Base-by-base conservation (phyloP, 129 eudicot genomes). In the Ambrosia artemisiifolia region DNA sequence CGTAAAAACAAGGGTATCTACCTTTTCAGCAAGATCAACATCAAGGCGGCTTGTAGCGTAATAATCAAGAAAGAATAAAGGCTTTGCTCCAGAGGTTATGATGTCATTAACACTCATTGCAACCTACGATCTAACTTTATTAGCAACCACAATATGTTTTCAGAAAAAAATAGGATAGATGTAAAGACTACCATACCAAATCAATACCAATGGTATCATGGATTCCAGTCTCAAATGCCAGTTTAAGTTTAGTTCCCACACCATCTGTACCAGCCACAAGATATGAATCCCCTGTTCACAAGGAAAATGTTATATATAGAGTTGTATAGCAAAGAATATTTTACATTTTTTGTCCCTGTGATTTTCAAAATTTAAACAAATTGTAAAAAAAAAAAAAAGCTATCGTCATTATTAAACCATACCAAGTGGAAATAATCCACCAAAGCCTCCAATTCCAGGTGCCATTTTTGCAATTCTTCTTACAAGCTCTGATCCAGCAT, bases 261-360 rank as follows among this genome's bases (percentile, higher is more conserved):
- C 98, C 98, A 90, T 94, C 98, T 8, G 98, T 94, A 56, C 98
- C 97, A 38, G 98, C 98, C 47, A 94, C 98, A 68, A 94, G 93
- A 83, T 94, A 94, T 30, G 96, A 94, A 83, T 88, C 95, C 70
- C 97, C 98, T 94, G 88, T 42, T 68, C 18, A 65, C 42, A 32
- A 35, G 18, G 6, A 48, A 12, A 28, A 49, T n/a, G 40, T 66
- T 34, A 69, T 24, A 28, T n/a, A 40, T 55, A 53, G 0, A 72
- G 46, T 10, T 19, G 5, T 33, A 61, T 34, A 34, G 14, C 3
- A 57, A 24, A 28, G 4, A 17, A 3, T 24, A 24, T 24, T 24
- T 24, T 24, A 24, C 28, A 36, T 36, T 5, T 5, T 51, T 2
- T 18, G 59, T 51, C 59, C 59, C 24, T 51, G 59, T 51, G 8